These are phyloP conservation scores for Naganishia randhawae DNA, from an alignment of 768 basidiomycete species.

Conservation along the genomic window DNA sequence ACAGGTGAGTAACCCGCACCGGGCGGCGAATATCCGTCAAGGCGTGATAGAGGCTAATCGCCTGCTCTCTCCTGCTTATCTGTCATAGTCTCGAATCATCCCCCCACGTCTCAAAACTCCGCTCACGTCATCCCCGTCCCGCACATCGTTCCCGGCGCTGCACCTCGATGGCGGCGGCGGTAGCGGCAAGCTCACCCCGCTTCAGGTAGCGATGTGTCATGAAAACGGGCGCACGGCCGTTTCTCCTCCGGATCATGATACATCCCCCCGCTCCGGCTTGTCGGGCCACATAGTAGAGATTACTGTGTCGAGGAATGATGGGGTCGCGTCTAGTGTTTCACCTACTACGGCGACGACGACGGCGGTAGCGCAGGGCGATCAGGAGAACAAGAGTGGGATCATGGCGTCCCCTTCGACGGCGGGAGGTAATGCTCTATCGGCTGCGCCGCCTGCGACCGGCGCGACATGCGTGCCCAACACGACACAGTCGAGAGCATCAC, in stretches of 20 bases:
- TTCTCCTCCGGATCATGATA: not conserved
- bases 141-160: not conserved
- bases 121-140: not conserved
- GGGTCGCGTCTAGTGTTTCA: too few relatives aligned
- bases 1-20: not conserved
- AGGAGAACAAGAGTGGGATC: too few relatives aligned
- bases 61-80: not conserved
- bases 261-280: not conserved
- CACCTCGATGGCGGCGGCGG: not conserved
- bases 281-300: not conserved
- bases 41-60: not conserved
- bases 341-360: too few relatives aligned
- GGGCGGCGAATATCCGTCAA: not conserved
- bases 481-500: not conserved
- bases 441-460: too few relatives aligned
- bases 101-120: too few relatives aligned
- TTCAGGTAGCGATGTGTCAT: too few relatives aligned
- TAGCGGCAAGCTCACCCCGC: too few relatives aligned
- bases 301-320: not conserved
- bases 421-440: too few relatives aligned
- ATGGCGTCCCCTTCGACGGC: too few relatives aligned
- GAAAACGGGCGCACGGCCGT: too few relatives aligned
- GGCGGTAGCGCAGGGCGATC: too few relatives aligned
- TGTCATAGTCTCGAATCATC: not conserved
- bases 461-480: not conserved